Evolutionary conservation across 2,329 filamentous ascomycete species (phyloP), one percentile per base, ranked within the genome.

Genomic region (Talaromyces amestolkiae): DNA sequence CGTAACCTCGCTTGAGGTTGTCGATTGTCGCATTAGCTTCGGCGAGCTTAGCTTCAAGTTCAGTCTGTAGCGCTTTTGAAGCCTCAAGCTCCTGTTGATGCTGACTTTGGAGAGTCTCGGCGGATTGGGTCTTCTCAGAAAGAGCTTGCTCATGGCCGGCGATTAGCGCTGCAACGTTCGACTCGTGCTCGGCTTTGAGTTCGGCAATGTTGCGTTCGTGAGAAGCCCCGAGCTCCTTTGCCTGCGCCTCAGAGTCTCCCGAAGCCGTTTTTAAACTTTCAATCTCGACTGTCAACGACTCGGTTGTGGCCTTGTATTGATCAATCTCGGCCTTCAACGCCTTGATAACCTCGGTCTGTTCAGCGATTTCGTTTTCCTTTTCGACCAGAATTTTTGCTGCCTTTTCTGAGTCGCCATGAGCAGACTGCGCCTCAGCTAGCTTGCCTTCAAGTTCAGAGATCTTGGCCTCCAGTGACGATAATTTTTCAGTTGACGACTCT

Each of bases 281-380:
- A 59, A 80, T 71, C n/a, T 79, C 74, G 6, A 61, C 66, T 58
- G 77, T 75, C 19, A 76, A 66, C 15, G 73, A 72, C 31, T 76
- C 74, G 17, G 78, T 67, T 31, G 72, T 68, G 63, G 76, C 67
- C 66, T 74, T 66, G 61, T 61, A 27, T 11, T 66, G 61, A 41
- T 64, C 65, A 31, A 66, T 66, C 53, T 66, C 65, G 6, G 58
- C 73, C 37, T 68, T 68, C 17, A 68, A 43, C 17, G 66, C 64
- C 31, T 68, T 65, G 24, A 68, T 66, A 17, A 68, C 64, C 24
- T 68, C 59, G 8, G 11, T 64, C 24, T 80, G 72, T 17, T 75
- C 72, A 5, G 69, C 64, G 8, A 78, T 72, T 51, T 80, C 72
- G 51, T 76, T 71, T 5, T 77, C 74, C 68, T 80, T 80, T 41